These are phyloP conservation scores for Rheum nobile DNA, from an alignment of 148 eudicot species.

Conservation along the genomic window DNA sequence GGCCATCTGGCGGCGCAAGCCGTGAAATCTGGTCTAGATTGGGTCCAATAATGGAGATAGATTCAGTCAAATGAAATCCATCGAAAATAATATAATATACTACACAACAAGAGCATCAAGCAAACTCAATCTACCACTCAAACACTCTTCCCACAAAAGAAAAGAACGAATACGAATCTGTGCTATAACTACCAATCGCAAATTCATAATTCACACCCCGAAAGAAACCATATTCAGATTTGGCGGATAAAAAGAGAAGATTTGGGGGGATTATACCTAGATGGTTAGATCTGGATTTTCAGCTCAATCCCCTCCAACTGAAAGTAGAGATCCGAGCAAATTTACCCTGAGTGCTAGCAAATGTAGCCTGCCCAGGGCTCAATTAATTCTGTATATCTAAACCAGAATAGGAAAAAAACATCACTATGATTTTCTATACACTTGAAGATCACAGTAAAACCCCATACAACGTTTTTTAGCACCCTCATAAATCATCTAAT, in stretches of 20 bases:
- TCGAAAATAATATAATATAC: background rate
- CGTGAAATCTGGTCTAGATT: background rate
- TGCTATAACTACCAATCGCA: background rate
- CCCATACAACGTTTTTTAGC: too few relatives aligned
- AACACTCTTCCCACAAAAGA: too few relatives aligned
- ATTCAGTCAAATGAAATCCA: background rate
- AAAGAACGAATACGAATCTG: background rate
- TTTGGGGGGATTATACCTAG: background rate
- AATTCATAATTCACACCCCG: background rate
- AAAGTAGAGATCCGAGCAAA: background rate
- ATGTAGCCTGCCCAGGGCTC: too few relatives aligned
- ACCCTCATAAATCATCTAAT: too few relatives aligned
- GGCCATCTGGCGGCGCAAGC: background rate
- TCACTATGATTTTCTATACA: too few relatives aligned
- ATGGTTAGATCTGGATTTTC: background rate
- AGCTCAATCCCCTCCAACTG: background rate
- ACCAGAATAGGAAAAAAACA: too few relatives aligned
- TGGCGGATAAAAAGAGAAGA: background rate
- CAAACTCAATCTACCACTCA: background rate
- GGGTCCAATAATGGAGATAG: background rate
- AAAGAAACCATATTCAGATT: background rate
- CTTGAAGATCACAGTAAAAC: too few relatives aligned
- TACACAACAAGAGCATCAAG: background rate
- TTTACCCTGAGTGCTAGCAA: background rate
- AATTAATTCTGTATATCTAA: background rate